Evolutionary conservation across 1,284 basidiomycete genomes (phyloP), one percentile per base, ranked within the genome.

Genomic region (Ganoderma sp.): DNA sequence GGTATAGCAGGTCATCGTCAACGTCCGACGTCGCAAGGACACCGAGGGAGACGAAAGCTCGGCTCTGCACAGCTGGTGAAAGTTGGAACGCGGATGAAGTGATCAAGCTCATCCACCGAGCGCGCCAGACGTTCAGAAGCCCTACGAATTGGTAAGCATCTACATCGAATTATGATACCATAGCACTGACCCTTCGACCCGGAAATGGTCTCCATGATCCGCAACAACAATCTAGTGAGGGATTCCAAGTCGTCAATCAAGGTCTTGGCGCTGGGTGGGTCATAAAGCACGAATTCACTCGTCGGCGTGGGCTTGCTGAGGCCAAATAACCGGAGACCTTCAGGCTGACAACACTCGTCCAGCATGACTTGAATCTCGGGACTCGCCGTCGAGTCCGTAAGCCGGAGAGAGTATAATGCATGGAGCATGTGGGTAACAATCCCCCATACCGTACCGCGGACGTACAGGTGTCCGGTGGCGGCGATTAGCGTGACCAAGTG

Each of bases 11-110:
- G 76, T 96, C 95, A 71, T 96, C 94, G 70, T 96, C 94, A 58
- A 95, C 90, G 42, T 93, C 92, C 1, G 91, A 86, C 12, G 87
- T 88, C 14, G 93, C 90, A 25, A 98, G 84, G 50, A 89, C 86
- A 4, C 95, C 94, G 15, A 98, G 87, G 2, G 93, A 89, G 39
- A 94, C 88, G 78, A 98, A 97, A 0, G 95, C 94, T 22, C 95
- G 90, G 57, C 93, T 91, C 78, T 98, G 96, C 34, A 97, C 89
- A 22, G 93, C 91, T 0, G 95, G 93, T 15, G 95, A 96, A 67
- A 94, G 88, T 78, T 98, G 96, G 84, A 98, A 98, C 25, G 96
- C 95, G 0, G 92, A 95, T 1, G 95, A 90, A 0, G 94, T 93
- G n/a, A 96, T 89, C 65, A 98, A 80, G 65, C 95, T 91, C 89